Base-by-base conservation (phyloP, 495 filamentous ascomycete species). In the Tuber microsphaerosporum region DNA sequence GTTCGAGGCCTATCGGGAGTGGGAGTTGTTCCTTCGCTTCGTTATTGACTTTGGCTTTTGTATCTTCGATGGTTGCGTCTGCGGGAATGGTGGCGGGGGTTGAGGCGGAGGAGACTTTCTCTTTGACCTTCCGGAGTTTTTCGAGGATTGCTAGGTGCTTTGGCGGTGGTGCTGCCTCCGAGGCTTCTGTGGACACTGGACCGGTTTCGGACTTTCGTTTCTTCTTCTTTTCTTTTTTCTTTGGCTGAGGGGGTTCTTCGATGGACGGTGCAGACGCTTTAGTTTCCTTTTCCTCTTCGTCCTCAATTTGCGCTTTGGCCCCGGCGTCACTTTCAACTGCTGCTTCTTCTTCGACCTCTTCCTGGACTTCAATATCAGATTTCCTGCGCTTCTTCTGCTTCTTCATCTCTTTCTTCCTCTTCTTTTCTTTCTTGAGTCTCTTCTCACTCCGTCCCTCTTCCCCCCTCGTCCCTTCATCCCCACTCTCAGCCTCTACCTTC, bases 341-440 rank as follows among this genome's bases (percentile, higher is more conserved):
- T 19, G 9, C 31, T 34, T 39, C 17, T 34, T 8, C 70, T 69
- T 75, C 46, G 17, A 61, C 71, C 10, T 68, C 71, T 12, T 77
- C 45, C 14, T 76, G 56, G 20, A 81, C 83, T 22, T 81, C 78
- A 17, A 75, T 77, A 34, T 71, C 61, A 2, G 72, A 76, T 39
- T 79, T 80, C 43, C 80, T 80, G 71, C 75, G 70, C 37, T 81
- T 74, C 31, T 78, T 78, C 22, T 76, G 68, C 39, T 77, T 74
- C 48, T 75, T 72, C 10, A 80, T 71, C 73, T 79, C 79, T 19
- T 84, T 81, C 76, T 46, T 83, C 81, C 69, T 76, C 69, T 71
- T 78, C n/a, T 85, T 83, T 74, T 88, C 86, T 44, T 87, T 87
- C 9, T 78, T 84, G 77, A 87, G 86, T 73, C 85, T 83, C 22